Percentiles rank a stretch among this genome's conserved stretches.
Conservation (phyloP, 2,329 filamentous ascomycete species). For the Teratosphaeria viscida region DNA sequence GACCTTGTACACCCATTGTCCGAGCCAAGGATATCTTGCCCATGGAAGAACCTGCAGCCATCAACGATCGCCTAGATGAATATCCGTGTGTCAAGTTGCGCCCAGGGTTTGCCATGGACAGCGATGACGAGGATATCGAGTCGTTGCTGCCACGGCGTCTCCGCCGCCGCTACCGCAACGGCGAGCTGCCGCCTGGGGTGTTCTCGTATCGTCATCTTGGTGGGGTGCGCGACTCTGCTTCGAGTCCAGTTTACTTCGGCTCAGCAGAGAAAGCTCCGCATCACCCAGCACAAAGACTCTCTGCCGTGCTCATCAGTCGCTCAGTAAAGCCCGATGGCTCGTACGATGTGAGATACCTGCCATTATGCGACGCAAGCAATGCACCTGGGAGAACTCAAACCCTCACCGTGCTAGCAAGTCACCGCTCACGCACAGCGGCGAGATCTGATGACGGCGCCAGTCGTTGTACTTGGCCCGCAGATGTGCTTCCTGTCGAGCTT, state of each 20-base stretch:
- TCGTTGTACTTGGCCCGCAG: slow-evolving; percentile 27
- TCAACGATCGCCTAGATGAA: neutral
- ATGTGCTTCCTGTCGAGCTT: slow-evolving; percentile 49
- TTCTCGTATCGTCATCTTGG: too few species aligned
- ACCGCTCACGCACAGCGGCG: slow-evolving; percentile 8
- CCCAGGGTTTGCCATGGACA: neutral
- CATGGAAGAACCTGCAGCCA: neutral
- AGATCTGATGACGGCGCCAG: neutral
- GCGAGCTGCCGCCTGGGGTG: too few species aligned
- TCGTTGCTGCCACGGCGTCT: neutral
- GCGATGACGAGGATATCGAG: neutral
- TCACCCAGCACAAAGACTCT: neutral
- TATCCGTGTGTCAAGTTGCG: neutral
- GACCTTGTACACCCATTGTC: slow-evolving; percentile 5
- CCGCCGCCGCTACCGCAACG: neutral
- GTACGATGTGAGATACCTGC: slow-evolving; percentile 9
- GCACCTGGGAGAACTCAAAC: slow-evolving; percentile 3
- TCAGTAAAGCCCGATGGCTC: neutral
- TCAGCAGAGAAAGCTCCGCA: neutral
- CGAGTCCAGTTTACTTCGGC: neutral
- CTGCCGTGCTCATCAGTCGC: slow-evolving; percentile 12
- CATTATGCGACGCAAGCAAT: slow-evolving; percentile 7
- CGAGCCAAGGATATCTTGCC: slow-evolving; percentile 12
- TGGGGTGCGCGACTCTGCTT: neutral
- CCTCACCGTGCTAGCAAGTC: slow-evolving; percentile 12